Percentiles rank a stretch among this genome's conserved stretches.
Conservation (phyloP, 441 rosid species). For the Populus hybrid region DNA sequence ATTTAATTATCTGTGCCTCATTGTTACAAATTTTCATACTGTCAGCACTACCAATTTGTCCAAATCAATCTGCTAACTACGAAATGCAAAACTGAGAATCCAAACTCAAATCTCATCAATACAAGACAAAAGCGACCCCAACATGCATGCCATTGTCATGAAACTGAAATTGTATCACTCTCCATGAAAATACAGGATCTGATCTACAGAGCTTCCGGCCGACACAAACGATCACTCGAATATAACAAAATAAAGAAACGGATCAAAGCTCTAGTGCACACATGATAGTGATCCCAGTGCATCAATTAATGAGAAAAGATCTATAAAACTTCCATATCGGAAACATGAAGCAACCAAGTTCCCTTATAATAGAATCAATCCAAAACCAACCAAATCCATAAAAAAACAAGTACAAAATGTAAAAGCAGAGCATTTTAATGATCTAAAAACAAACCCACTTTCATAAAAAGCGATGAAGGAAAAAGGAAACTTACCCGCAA, state of each 20-base stretch:
- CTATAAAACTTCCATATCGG: neutral
- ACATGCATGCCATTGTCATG: neutral
- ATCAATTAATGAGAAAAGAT: neutral
- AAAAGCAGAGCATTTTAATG: neutral
- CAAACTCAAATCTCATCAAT: neutral
- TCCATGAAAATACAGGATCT: neutral
- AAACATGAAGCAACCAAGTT: neutral
- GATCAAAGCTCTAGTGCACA: neutral
- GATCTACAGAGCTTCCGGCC: neutral
- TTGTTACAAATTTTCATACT: neutral
- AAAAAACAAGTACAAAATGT: neutral
- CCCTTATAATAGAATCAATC: neutral
- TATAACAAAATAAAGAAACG: neutral
- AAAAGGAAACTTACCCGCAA: neutral
- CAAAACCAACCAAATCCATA: neutral
- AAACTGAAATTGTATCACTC: neutral
- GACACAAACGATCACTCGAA: neutral
- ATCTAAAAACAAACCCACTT: neutral
- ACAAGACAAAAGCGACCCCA: neutral
- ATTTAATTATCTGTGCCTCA: neutral
- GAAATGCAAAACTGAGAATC: neutral
- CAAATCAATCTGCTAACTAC: neutral
- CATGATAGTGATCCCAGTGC: neutral
- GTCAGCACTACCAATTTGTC: neutral
- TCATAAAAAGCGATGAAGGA: neutral